Evolutionary conservation across 495 filamentous ascomycete species (phyloP), one percentile per base, ranked within the genome.

Genomic region (Penicillium pancosmium): DNA sequence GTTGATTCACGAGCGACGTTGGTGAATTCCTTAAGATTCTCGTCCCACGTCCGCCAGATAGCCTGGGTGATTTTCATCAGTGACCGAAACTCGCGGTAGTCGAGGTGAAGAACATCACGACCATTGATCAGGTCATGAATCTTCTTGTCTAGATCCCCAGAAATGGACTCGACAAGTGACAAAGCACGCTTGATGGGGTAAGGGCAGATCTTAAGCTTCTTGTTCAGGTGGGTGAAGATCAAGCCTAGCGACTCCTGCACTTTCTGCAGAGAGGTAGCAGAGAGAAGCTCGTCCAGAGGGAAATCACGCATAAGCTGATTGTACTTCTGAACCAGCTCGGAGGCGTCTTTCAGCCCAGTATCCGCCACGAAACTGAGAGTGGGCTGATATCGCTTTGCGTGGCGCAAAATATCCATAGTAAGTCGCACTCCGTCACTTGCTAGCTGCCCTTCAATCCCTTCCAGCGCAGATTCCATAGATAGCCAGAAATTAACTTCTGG

Each of bases 401-500:
- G 87, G 61, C 91, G 90, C 57, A 99, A 80, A 50, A 98, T 90
- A 62, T 98, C 93, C 75, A 99, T 84, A 0, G 95, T 98, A 63
- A 99, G 80, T 67, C 82, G 83, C 21, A 99, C 93, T 23, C 94
- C 94, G 49, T 96, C 91, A 61, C 92, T 90, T 51, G 87, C 80
- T 38, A 97, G 78, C 68, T 98, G 93, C 33, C 81, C 83, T 70
- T 97, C 93, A 58, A 99, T 95, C 12, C 86, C 86, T 64, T 97
- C 93, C 46, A 99, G 72, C 3, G 91, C 89, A 43, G 86, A 88
- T 69, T 99, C 94, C 88, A 98, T 95, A 1, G 91, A 91, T 41
- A 98, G 74, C 94, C 94, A 99, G 65, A 97, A 99, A 67, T 97
- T 97, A 66, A 98, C 96, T 70, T 99, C 94, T 70, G 97, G 95